phyloP scores from a whole-genome alignment of 352 stramenopile species.

The Phytophthora pistaciae region DNA sequence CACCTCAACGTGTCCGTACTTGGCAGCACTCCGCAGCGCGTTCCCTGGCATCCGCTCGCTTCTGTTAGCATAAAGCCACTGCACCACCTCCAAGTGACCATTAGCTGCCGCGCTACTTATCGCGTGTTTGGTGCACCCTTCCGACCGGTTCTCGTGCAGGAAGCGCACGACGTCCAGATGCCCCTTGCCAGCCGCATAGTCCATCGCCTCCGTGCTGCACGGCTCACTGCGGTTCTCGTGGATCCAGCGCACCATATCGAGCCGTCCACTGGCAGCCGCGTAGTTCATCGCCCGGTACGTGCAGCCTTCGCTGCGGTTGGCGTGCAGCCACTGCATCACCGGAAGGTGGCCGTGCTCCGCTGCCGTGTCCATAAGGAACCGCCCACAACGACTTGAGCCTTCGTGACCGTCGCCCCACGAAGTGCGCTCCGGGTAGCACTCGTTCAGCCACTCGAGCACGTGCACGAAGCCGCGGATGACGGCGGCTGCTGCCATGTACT shows the following conservation, averaged over 20 bases:
- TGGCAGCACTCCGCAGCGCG: conserved; percentile 18
- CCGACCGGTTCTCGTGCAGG: conserved; percentile 19
- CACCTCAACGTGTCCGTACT: conserved; percentile 21
- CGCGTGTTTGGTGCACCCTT: conserved; percentile 27
- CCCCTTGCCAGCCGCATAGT: conserved; percentile 25
- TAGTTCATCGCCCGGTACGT: conserved; percentile 26
- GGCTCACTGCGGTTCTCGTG: conserved; percentile 19
- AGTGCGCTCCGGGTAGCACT: conserved; percentile 24
- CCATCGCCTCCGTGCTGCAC: conserved; percentile 24
- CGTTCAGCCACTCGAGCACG: conserved; percentile 21
- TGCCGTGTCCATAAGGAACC: conserved; percentile 27
- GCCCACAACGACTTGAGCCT: conserved; percentile 24
- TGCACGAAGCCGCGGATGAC: conserved; percentile 26
- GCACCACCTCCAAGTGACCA: conserved; percentile 23
- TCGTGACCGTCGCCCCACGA: conserved; percentile 21
- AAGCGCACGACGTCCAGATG: conserved; percentile 21
- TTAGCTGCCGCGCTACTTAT: conserved; percentile 24
- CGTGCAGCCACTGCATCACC: conserved; percentile 28
- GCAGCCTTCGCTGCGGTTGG: conserved; percentile 22
- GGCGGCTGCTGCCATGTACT: conserved; percentile 25
- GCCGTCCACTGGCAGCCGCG: conserved; percentile 20
- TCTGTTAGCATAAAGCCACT: conserved; percentile 23
- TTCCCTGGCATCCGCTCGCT: conserved; percentile 15
- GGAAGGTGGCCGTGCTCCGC: conserved; percentile 19
- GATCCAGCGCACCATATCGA: conserved; percentile 21